Percentiles rank a stretch among this genome's conserved stretches.
Conservation (phyloP, 1,284 basidiomycete genomes). For the Macrocybe sp. region DNA sequence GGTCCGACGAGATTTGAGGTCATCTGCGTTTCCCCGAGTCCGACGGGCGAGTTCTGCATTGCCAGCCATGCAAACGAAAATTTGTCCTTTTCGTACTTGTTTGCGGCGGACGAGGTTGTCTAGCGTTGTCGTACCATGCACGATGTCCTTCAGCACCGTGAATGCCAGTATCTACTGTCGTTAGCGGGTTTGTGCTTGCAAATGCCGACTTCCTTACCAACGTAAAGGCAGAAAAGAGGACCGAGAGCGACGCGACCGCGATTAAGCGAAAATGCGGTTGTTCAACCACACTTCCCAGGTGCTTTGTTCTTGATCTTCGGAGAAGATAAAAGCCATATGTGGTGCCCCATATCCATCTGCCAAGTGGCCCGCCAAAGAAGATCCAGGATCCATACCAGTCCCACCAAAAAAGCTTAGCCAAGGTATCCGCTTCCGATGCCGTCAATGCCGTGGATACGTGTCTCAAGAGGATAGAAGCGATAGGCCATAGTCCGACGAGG, state of each 20-base stretch:
- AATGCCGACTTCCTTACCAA: constrained; percentile 26
- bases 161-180: constrained; percentile 24
- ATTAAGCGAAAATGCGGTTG: constrained; percentile 34
- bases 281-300: constrained; percentile 28
- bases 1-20: background rate
- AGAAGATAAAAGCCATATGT: constrained; percentile 33
- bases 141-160: constrained; percentile 21
- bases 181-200: background rate
- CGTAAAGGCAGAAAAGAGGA: constrained; percentile 34
- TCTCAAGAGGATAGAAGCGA: constrained; percentile 22
- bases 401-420: constrained; percentile 41
- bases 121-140: constrained; percentile 30
- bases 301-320: constrained; percentile 13
- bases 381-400: constrained; percentile 45
- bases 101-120: constrained; percentile 20
- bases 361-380: constrained; percentile 41
- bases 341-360: constrained; percentile 40
- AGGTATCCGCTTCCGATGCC: constrained; percentile 30
- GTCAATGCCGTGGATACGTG: constrained; percentile 30
- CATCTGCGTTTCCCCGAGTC: background rate
- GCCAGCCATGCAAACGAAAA: constrained; percentile 11
- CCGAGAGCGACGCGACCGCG: constrained; percentile 21
- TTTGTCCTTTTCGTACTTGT: background rate
- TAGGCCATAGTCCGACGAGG: constrained; percentile 28
- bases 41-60: background rate